Percentiles rank a stretch among this genome's conserved stretches.
Evolutionary conservation across 345 rosid genomes (phyloP).

Genomic region (Brassica incana): DNA sequence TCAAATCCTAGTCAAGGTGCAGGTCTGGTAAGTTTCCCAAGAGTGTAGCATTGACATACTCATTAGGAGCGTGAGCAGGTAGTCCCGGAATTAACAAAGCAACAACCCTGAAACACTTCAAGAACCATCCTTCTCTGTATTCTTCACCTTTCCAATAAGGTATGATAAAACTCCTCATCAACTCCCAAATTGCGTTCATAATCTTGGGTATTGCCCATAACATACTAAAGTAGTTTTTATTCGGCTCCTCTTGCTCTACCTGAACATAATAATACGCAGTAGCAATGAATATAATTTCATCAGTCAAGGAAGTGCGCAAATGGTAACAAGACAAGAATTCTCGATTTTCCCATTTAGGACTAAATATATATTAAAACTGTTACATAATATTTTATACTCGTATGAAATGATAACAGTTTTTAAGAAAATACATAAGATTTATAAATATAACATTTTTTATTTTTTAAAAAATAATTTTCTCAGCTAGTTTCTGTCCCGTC

Average conservation of each 20-base stretch:
- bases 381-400: no score
- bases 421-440: no score
- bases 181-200: constrained; percentile 61
- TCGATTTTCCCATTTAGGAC: no score
- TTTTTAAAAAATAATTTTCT: no score
- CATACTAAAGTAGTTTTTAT: constrained; percentile 61
- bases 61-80: constrained; percentile 61
- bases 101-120: constrained; percentile 42
- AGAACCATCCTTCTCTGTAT: constrained; percentile 56
- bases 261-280: constrained; percentile 20
- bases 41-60: constrained; percentile 55
- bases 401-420: no score
- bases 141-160: constrained; percentile 46
- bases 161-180: constrained; percentile 53
- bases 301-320: background rate
- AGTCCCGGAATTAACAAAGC: constrained; percentile 60
- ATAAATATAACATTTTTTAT: no score
- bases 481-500: no score
- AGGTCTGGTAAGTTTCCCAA: constrained; percentile 42
- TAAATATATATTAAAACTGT: no score
- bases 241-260: constrained; percentile 62
- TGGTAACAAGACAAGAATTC: no score
- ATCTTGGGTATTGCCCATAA: constrained; percentile 51
- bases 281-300: background rate
- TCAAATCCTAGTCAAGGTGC: constrained; percentile 3